phyloP scores from a whole-genome alignment of 179 eudicot species.

The Vitellaria paradoxa region DNA sequence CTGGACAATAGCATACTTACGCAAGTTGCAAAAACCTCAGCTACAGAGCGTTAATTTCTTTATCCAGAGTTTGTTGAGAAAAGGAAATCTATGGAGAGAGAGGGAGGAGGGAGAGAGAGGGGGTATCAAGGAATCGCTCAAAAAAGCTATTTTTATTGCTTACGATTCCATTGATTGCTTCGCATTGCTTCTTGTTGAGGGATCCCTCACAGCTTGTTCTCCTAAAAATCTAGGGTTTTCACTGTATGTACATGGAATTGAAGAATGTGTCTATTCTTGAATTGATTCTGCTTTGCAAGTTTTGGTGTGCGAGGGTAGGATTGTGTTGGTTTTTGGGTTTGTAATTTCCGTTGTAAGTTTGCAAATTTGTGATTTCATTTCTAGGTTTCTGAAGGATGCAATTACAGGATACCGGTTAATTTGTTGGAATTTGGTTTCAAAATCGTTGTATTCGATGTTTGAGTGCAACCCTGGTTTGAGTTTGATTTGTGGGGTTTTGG shows the following conservation, averaged over 20 bases:
- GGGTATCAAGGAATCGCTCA: too few species aligned
- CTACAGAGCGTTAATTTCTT: too few species aligned
- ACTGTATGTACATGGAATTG: not conserved
- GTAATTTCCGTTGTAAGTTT: not conserved
- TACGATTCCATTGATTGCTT: not conserved
- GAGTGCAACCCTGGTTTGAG: not conserved
- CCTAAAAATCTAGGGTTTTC: not conserved
- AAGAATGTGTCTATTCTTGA: not conserved
- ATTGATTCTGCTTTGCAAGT: not conserved
- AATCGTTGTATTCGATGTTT: not conserved
- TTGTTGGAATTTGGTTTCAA: not conserved
- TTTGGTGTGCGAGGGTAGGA: not conserved
- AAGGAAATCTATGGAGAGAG: slow-evolving; percentile 10
- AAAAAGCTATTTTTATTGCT: not conserved
- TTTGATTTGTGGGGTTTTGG: not conserved
- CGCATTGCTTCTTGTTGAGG: not conserved
- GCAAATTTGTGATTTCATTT: not conserved
- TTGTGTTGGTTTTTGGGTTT: not conserved
- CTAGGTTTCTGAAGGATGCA: not conserved
- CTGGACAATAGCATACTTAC: too few species aligned
- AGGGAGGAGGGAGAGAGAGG: not conserved
- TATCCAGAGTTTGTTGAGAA: not conserved
- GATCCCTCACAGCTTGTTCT: not conserved
- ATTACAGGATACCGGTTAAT: not conserved
- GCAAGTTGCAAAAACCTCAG: too few species aligned